A percentile compares a stretch with the other conserved stretches of the same genome.
Conservation (phyloP, 371 early-diverging fungal species). For the Mucor saturninus region DNA sequence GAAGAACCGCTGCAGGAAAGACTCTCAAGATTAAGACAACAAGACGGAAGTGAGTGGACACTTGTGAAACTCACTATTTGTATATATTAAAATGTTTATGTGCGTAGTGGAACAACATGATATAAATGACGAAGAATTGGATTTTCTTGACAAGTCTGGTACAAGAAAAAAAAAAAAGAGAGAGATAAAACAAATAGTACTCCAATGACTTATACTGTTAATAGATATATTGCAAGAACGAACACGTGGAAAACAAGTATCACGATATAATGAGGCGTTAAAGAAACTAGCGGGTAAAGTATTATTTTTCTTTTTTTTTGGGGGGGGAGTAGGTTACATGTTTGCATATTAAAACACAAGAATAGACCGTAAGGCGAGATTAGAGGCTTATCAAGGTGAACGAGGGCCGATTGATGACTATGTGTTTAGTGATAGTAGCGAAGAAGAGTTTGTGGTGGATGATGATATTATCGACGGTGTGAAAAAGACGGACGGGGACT, state of each 20-base stretch:
- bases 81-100: neutral
- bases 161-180: neutral
- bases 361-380: slow-evolving; percentile 21
- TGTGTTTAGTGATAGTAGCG: neutral
- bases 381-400: slow-evolving; percentile 4
- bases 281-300: slow-evolving; percentile 8
- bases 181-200: slow-evolving; percentile 5
- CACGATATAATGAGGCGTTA: slow-evolving; percentile 20
- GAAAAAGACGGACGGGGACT: neutral
- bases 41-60: neutral
- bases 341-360: no score
- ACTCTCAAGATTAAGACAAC: neutral
- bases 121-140: slow-evolving; percentile 7
- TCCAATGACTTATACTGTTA: slow-evolving; percentile 5
- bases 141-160: slow-evolving; percentile 25
- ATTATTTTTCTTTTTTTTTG: no score
- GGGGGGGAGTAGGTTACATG: no score
- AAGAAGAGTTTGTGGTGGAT: slow-evolving; percentile 27
- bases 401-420: slow-evolving; percentile 24
- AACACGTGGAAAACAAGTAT: slow-evolving; percentile 23
- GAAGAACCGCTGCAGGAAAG: neutral
- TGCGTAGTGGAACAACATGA: neutral
- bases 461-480: slow-evolving; percentile 32
- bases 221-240: slow-evolving; percentile 27
- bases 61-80: neutral